phyloP scores from a whole-genome alignment of 352 stramenopile genomes.

The Globisporangium emineosum region DNA sequence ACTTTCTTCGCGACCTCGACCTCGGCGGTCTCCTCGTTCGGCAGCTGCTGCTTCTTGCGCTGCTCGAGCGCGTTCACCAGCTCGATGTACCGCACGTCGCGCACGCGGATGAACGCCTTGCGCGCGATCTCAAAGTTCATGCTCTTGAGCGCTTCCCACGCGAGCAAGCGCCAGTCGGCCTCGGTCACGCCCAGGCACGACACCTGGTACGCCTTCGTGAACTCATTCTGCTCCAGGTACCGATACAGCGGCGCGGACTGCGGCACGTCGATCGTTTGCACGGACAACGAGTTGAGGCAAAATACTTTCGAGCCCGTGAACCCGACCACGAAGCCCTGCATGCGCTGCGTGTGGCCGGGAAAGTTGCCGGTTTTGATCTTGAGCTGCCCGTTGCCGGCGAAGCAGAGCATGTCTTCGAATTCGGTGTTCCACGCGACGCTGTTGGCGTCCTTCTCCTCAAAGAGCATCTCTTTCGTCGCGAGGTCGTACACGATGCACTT shows the following conservation, averaged over 20 bases:
- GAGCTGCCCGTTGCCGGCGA: constrained; percentile 83
- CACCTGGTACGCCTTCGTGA: constrained; percentile 84
- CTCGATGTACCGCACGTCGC: constrained; percentile 91
- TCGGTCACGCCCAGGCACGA: constrained; percentile 94
- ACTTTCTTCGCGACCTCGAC: constrained; percentile 52
- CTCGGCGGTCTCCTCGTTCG: constrained; percentile 25
- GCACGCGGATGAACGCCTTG: constrained; percentile 88
- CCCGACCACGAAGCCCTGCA: constrained; percentile 91
- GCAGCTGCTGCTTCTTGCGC: constrained; percentile 59
- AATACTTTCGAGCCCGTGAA: constrained; percentile 93
- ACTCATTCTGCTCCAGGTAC: constrained; percentile 89
- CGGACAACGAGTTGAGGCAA: constrained; percentile 79
- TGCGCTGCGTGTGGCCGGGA: constrained; percentile 85
- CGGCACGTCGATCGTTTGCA: constrained; percentile 91
- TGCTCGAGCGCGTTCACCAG: constrained; percentile 85
- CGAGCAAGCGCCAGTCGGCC: constrained; percentile 85
- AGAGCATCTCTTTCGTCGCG: constrained; percentile 87
- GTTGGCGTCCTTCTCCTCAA: constrained; percentile 81
- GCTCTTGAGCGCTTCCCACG: constrained; percentile 80
- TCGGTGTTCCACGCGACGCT: constrained; percentile 94
- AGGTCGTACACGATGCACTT: constrained; percentile 91
- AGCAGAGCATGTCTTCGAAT: constrained; percentile 94
- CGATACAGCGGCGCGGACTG: constrained; percentile 87
- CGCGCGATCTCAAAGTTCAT: constrained; percentile 81
- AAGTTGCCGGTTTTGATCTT: constrained; percentile 91